Conservation (phyloP, 78 protist species). For the Ministeria vibrans region DNA sequence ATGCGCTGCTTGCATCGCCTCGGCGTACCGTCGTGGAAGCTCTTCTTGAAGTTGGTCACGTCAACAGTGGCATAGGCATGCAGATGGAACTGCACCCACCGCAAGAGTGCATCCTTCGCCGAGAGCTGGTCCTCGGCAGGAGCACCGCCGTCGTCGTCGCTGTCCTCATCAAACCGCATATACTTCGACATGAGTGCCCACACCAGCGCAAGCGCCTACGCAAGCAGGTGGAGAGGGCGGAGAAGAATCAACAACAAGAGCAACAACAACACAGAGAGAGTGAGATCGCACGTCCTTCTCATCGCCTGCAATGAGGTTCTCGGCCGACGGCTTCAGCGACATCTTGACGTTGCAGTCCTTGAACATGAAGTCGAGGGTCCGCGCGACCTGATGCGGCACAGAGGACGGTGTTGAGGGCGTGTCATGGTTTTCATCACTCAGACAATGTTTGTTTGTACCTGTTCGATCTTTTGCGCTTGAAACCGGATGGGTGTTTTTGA, state of each 20-base stretch:
- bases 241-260: background rate
- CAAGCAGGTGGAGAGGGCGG: background rate
- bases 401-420: too few relatives aligned
- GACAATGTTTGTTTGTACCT: background rate
- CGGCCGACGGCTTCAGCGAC: background rate
- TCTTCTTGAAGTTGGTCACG: background rate
- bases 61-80: background rate
- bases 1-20: too few relatives aligned
- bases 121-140: background rate
- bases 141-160: too few relatives aligned
- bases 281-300: background rate
- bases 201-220: background rate
- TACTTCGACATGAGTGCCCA: background rate
- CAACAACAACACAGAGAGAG: background rate
- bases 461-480: background rate
- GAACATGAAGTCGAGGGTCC: background rate
- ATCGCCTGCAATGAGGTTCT: background rate
- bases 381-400: background rate
- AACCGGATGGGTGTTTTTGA: background rate
- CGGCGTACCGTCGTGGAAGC: conserved; percentile 10
- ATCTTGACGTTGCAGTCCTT: background rate
- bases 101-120: background rate
- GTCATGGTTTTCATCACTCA: background rate
- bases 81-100: background rate
- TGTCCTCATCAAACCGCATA: background rate